Evolutionary conservation across 2,329 filamentous ascomycete genomes (phyloP).

Genomic region (Didymella arachidicola): DNA sequence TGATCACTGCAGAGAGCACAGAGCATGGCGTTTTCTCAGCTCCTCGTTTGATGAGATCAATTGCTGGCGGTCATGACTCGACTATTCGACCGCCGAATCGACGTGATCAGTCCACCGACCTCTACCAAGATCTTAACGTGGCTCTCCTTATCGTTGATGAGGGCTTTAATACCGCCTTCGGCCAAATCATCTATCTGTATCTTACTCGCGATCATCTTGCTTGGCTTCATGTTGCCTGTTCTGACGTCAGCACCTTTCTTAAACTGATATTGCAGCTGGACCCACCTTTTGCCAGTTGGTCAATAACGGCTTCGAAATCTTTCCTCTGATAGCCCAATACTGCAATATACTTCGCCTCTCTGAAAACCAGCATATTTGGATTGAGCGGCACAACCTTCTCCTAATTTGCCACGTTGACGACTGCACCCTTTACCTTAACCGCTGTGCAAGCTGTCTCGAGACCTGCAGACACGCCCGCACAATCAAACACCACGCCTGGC

Average conservation of each 20-base stretch:
- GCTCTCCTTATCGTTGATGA: slow-evolving; percentile 67
- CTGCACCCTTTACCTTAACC: slow-evolving; percentile 62
- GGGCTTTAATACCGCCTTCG: slow-evolving; percentile 63
- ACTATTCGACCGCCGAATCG: slow-evolving; percentile 16
- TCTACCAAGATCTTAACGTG: slow-evolving; percentile 71
- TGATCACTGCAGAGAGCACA: too few species aligned
- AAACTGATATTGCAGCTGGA: not conserved
- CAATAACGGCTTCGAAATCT: slow-evolving; percentile 66
- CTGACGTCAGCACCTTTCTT: not conserved
- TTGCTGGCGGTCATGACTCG: not conserved
- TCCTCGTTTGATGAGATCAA: too few species aligned
- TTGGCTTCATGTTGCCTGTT: slow-evolving; percentile 60
- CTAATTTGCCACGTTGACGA: slow-evolving; percentile 73
- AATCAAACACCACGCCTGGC: slow-evolving; percentile 68
- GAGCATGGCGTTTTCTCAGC: too few species aligned
- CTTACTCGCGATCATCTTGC: slow-evolving; percentile 67
- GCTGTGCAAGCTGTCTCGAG: slow-evolving; percentile 55
- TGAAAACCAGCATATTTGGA: slow-evolving; percentile 62
- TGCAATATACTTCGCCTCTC: slow-evolving; percentile 62
- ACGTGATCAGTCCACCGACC: slow-evolving; percentile 31
- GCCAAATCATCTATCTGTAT: slow-evolving; percentile 65
- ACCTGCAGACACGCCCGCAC: slow-evolving; percentile 65
- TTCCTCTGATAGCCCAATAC: slow-evolving; percentile 59
- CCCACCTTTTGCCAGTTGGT: slow-evolving; percentile 54
- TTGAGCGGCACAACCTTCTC: slow-evolving; percentile 63